These are phyloP conservation scores for Sphagnum contortum DNA, from an alignment of 225 moss, liverwort and hornwort species.

Conservation along the genomic window DNA sequence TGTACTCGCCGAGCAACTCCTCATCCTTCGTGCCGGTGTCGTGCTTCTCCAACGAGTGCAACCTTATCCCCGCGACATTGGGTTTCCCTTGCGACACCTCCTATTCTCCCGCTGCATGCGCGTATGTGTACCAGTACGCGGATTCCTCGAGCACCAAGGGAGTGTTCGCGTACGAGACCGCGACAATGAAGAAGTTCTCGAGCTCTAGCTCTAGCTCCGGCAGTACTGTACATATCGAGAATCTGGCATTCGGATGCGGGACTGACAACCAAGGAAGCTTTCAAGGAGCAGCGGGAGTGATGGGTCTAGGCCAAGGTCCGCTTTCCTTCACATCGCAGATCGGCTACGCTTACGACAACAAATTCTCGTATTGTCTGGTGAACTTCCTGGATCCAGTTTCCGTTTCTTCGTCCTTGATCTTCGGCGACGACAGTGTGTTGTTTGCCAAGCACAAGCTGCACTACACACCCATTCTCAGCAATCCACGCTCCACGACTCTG, in stretches of 20 bases:
- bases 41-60: neutral
- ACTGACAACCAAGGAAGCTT: conserved; percentile 44
- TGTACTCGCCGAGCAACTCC: neutral
- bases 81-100: conserved; percentile 4
- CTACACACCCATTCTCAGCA: conserved; percentile 38
- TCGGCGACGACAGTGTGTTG: conserved; percentile 22
- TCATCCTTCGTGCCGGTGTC: neutral
- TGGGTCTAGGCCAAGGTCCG: conserved; percentile 52
- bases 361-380: conserved; percentile 60
- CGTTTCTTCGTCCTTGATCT: conserved; percentile 16
- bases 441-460: conserved; percentile 14
- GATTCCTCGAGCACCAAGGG: conserved; percentile 51
- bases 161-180: conserved; percentile 34
- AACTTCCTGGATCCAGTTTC: conserved; percentile 28
- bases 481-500: conserved; percentile 33
- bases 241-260: conserved; percentile 56
- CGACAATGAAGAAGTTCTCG: conserved; percentile 18
- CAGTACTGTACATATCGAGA: conserved; percentile 14
- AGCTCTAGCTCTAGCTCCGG: neutral
- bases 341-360: conserved; percentile 32
- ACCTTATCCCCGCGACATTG: conserved; percentile 5
- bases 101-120: conserved; percentile 24
- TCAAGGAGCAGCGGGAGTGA: conserved; percentile 43
- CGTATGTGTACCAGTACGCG: conserved; percentile 53
- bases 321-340: conserved; percentile 52